Evolutionary conservation across 176 grass and related monocot species (phyloP).

Genomic region (Elaeis guineensis): DNA sequence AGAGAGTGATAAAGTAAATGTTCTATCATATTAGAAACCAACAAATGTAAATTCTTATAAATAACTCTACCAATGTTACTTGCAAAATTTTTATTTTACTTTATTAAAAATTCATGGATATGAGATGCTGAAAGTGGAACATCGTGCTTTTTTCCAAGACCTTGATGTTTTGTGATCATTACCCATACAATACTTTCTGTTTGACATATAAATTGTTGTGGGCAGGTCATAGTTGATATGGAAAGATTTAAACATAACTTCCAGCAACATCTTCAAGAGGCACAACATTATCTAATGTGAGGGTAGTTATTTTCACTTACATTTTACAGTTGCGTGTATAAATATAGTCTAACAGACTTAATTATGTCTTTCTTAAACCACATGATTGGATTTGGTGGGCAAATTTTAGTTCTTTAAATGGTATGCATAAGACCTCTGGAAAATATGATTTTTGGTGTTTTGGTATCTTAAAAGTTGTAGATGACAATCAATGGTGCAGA

Average conservation of each 20-base stretch:
- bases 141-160: too few species aligned
- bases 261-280: conserved; percentile 44
- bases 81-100: too few species aligned
- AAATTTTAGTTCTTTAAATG: too few species aligned
- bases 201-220: conserved; percentile 10
- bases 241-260: conserved; percentile 66
- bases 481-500: neutral
- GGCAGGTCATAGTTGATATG: conserved; percentile 80
- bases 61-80: too few species aligned
- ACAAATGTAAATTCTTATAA: too few species aligned
- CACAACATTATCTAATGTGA: conserved; percentile 52
- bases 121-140: too few species aligned
- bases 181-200: neutral
- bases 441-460: too few species aligned
- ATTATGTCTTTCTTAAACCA: neutral
- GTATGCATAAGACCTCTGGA: too few species aligned
- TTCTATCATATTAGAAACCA: too few species aligned
- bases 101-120: too few species aligned
- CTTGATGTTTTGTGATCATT: too few species aligned
- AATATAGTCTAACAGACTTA: conserved; percentile 5
- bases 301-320: conserved; percentile 17
- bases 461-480: neutral
- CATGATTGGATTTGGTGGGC: neutral
- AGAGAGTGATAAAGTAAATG: too few species aligned
- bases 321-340: conserved; percentile 4